phyloP scores from a whole-genome alignment of 768 basidiomycete species.

The Ramaria rubella region DNA sequence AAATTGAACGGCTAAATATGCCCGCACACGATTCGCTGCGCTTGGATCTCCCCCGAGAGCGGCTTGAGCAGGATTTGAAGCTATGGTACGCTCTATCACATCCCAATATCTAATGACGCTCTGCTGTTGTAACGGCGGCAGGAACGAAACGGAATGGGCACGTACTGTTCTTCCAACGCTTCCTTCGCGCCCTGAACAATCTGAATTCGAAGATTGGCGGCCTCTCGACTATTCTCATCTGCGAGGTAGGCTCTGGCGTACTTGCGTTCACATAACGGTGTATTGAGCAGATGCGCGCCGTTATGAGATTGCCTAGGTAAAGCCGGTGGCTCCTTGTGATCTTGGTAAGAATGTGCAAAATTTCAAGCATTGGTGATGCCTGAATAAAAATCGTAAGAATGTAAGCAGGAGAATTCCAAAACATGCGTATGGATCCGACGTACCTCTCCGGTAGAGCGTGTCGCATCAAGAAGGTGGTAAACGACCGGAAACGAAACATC shows the following conservation, averaged over 20 bases:
- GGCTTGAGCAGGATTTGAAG: slow-evolving; percentile 77
- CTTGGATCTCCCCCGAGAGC: slow-evolving; percentile 88
- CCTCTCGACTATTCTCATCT: slow-evolving; percentile 56
- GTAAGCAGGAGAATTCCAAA: background rate
- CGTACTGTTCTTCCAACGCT: slow-evolving; percentile 76
- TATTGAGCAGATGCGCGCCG: slow-evolving; percentile 74
- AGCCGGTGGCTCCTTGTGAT: slow-evolving; percentile 73
- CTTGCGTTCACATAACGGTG: slow-evolving; percentile 74
- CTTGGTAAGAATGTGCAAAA: slow-evolving; percentile 67
- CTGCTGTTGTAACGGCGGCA: too few relatives aligned
- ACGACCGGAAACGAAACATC: slow-evolving; percentile 72
- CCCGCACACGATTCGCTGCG: slow-evolving; percentile 81
- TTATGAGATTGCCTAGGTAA: slow-evolving; percentile 74
- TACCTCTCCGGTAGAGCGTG: slow-evolving; percentile 55
- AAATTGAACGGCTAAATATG: slow-evolving; percentile 76
- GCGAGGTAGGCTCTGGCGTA: slow-evolving; percentile 72
- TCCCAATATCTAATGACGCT: slow-evolving; percentile 51
- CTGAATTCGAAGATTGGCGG: slow-evolving; percentile 56
- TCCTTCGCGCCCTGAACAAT: slow-evolving; percentile 73
- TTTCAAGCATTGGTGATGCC: slow-evolving; percentile 56
- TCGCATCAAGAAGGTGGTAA: slow-evolving; percentile 63
- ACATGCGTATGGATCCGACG: slow-evolving; percentile 21
- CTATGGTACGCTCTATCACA: slow-evolving; percentile 74
- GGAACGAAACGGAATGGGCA: slow-evolving; percentile 1
- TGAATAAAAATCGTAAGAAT: slow-evolving; percentile 35